Conservation (phyloP, 371 early-diverging fungal genomes). For the Apophysomyces trapeziformis region DNA sequence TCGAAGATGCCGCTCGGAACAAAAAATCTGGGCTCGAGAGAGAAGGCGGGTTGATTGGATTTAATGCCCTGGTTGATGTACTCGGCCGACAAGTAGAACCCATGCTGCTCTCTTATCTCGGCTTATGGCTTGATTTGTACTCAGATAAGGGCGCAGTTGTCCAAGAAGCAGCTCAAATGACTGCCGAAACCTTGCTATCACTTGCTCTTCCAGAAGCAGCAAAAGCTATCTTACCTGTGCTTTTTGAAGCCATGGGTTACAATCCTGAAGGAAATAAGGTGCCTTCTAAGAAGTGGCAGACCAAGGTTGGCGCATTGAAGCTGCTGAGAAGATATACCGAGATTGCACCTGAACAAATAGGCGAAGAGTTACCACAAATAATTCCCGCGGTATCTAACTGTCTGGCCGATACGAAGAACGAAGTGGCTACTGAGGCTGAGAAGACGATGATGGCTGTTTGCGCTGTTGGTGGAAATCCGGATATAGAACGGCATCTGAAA, state of each 20-base stretch:
- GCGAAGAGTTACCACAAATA: conserved; percentile 67
- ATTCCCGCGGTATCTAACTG: conserved; percentile 75
- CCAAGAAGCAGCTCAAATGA: conserved; percentile 73
- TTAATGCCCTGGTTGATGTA: conserved; percentile 66
- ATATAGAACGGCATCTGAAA: conserved; percentile 71
- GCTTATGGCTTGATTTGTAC: conserved; percentile 62
- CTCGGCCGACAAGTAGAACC: conserved; percentile 65
- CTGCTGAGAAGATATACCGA: conserved; percentile 58
- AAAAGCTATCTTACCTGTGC: conserved; percentile 58
- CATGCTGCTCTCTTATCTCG: conserved; percentile 60
- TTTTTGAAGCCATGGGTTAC: conserved; percentile 62
- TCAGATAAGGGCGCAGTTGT: conserved; percentile 78
- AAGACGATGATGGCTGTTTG: conserved; percentile 71
- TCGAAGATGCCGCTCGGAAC: conserved; percentile 62
- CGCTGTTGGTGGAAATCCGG: conserved; percentile 77
- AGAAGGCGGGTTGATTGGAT: conserved; percentile 74
- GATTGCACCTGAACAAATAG: conserved; percentile 69
- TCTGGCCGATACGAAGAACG: conserved; percentile 74
- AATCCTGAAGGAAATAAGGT: conserved; percentile 19
- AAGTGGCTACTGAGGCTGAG: conserved; percentile 54
- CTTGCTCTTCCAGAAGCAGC: conserved; percentile 64
- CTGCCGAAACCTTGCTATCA: conserved; percentile 57
- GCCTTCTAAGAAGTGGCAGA: conserved; percentile 81
- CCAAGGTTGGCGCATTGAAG: conserved; percentile 70
- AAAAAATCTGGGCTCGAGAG: conserved; percentile 75